Evolutionary conservation across 192 early-diverging fungal genomes (phyloP).

Genomic region (Coemansia sp.): DNA sequence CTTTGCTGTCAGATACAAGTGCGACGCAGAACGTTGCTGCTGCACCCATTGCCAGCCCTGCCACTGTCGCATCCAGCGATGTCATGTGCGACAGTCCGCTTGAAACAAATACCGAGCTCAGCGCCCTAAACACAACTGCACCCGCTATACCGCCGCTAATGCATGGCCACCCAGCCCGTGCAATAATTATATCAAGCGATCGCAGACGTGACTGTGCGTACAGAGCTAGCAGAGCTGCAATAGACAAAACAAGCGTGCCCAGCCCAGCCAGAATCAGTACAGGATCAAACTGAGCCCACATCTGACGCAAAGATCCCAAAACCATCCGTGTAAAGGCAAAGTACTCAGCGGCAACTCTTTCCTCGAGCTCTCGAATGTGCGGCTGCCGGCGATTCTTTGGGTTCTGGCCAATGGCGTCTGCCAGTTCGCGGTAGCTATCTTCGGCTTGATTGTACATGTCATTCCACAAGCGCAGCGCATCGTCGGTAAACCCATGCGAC

Average conservation of each 20-base stretch:
- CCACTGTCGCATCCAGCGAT: constrained; percentile 16
- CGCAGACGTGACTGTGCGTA: constrained; percentile 7
- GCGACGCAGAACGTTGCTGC: constrained; percentile 17
- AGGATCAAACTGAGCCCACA: constrained; percentile 93
- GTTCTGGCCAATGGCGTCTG: background rate
- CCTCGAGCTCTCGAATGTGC: constrained; percentile 22
- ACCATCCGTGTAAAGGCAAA: constrained; percentile 60
- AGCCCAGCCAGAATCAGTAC: constrained; percentile 75
- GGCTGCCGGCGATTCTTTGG: constrained; percentile 7
- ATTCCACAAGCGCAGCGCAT: constrained; percentile 28
- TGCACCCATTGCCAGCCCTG: constrained; percentile 19
- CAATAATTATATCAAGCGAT: constrained; percentile 14
- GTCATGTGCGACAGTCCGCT: constrained; percentile 13
- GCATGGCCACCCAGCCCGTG: background rate
- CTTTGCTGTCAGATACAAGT: background rate
- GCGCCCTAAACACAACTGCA: constrained; percentile 12
- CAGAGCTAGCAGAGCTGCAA: constrained; percentile 8
- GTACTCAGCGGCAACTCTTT: constrained; percentile 40
- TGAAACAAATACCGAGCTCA: constrained; percentile 6
- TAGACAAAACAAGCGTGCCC: constrained; percentile 44
- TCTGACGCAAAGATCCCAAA: constrained; percentile 69
- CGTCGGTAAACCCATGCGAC: constrained; percentile 47
- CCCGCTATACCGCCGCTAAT: constrained; percentile 12
- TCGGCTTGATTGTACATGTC: constrained; percentile 25
- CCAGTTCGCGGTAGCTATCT: constrained; percentile 30